phyloP scores from a whole-genome alignment of 306 rosid genomes.

The Casuarina equisetifolia region DNA sequence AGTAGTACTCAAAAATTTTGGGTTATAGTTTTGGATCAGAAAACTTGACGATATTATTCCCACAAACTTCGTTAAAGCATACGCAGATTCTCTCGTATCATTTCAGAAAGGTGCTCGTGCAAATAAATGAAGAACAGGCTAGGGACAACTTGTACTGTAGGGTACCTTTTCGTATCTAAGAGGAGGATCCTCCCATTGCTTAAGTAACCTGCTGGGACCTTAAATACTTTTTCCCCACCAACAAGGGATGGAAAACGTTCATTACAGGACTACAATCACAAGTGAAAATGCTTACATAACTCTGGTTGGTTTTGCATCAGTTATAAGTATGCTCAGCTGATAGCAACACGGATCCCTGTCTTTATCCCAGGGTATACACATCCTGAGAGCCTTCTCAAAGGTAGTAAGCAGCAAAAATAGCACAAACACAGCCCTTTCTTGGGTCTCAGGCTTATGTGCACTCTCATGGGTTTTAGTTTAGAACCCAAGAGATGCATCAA shows the following conservation, averaged over 20 bases:
- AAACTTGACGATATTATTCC: no score
- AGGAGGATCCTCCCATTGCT: background rate
- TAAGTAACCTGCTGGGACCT: background rate
- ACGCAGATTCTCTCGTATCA: background rate
- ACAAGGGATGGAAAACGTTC: background rate
- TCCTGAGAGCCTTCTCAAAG: background rate
- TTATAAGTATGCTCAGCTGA: background rate
- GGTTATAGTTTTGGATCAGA: background rate
- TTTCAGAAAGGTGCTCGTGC: background rate
- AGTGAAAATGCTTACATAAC: background rate
- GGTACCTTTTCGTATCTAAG: background rate
- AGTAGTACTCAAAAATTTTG: background rate
- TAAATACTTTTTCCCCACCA: background rate
- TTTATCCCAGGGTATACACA: background rate
- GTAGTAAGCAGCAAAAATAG: background rate
- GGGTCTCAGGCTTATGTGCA: background rate
- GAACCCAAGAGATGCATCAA: background rate
- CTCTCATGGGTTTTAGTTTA: background rate
- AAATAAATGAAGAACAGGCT: no score
- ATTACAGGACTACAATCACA: background rate
- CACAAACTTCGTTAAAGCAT: background rate
- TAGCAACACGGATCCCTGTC: background rate
- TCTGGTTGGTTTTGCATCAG: background rate
- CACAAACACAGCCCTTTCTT: constrained; percentile 4
- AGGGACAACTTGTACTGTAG: no score